Base-by-base conservation (phyloP, 2,329 filamentous ascomycete genomes). In the Sphaerulina vaccinii region DNA sequence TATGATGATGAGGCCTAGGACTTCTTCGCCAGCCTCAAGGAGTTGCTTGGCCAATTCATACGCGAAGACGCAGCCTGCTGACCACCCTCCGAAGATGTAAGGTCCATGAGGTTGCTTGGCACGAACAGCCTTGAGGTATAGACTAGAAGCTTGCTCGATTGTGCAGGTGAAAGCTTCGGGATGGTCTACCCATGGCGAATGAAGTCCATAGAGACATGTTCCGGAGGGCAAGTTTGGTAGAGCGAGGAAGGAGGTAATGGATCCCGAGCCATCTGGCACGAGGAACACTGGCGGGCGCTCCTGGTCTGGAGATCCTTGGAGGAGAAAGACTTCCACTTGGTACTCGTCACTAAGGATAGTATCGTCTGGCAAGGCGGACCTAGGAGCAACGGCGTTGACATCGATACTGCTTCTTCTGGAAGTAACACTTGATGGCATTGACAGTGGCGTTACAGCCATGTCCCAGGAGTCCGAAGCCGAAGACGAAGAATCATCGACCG, bases 61-160 rank as follows among this genome's bases (percentile, higher is more conserved):
- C 0, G 77, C 75, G 0, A 79, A 51, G 63, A 77, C 77, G 0
- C 66, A 54, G 1, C 79, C 78, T 55, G 73, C 79, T 2, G 68
- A 74, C 58, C 80, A 81, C 0, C 79, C 79, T 0, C 73, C 73
- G 0, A 82, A 58, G 0, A 73, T 73, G 55, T 82, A 81, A 0
- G 78, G 78, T 0, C 79, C 78, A 0, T 62, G 63, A 8, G 74
- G 70, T 54, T 78, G 72, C 16, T 71, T 69, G 19, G 15, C 10
- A n/a, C 38, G 38, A 24, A 41, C 15, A 22, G 38, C 15, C 10
- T 41, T 24, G 18, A 22, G 19, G 18, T 11, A 41, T 2, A 24
- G 6, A 2, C 10, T 22, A 3, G 38, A 10, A 10, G 15, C 15
- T n/a, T 41, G 18, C 9, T 7, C 6, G 21, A 41, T 41, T 3